These are phyloP conservation scores for Suillus spraguei DNA, from an alignment of 768 basidiomycete genomes.

Conservation along the genomic window DNA sequence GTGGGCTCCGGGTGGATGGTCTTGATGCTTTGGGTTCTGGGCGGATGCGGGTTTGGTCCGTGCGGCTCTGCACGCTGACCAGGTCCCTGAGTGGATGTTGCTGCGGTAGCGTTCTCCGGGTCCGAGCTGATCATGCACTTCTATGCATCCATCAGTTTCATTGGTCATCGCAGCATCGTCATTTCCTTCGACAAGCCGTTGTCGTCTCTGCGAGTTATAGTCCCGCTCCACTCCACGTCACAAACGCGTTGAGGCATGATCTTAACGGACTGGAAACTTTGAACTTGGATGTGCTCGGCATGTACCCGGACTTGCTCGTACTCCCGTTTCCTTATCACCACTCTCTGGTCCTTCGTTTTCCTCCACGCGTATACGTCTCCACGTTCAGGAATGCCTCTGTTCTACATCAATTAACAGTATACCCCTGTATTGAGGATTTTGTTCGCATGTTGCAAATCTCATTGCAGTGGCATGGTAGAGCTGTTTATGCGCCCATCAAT, in stretches of 20 bases:
- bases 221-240: not conserved
- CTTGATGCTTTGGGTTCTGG: not conserved
- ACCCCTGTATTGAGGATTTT: conserved; percentile 1
- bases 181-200: not conserved
- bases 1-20: not conserved
- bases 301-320: not conserved
- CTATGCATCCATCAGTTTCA: not conserved
- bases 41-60: not conserved
- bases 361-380: not conserved
- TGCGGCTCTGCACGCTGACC: not conserved
- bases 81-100: too few species aligned
- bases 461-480: not conserved
- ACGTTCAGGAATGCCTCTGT: not conserved
- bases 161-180: not conserved
- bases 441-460: not conserved
- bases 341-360: not conserved
- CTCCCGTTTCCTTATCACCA: not conserved
- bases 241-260: not conserved
- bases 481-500: not conserved
- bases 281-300: not conserved
- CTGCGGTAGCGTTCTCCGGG: not conserved
- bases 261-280: not conserved
- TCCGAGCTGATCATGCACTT: not conserved
- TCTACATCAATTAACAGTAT: not conserved
- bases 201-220: not conserved